A percentile compares a stretch with the other conserved stretches of the same genome.
Evolutionary conservation across 768 basidiomycete genomes (phyloP).

Genomic region (Boletus reticuloceps): DNA sequence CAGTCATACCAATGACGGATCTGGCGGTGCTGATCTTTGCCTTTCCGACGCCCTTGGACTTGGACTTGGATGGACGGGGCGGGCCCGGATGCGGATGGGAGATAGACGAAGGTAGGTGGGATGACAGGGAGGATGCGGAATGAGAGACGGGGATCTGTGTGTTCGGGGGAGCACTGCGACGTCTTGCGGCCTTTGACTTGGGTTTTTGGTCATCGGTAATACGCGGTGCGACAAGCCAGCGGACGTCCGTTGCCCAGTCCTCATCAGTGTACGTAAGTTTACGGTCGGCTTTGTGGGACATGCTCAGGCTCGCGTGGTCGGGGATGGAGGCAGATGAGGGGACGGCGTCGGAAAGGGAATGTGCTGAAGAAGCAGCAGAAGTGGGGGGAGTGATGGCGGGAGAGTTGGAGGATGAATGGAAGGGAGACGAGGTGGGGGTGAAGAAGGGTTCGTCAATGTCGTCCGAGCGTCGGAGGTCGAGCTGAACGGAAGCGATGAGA

Average conservation of each 20-base stretch:
- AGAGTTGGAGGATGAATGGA: conserved; percentile 16
- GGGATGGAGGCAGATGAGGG: conserved; percentile 31
- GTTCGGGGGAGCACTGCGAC: conserved; percentile 17
- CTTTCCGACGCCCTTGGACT: conserved; percentile 25
- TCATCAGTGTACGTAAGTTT: conserved; percentile 46
- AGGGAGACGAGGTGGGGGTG: conserved; percentile 31
- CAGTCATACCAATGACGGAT: conserved; percentile 52
- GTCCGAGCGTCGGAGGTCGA: conserved; percentile 10
- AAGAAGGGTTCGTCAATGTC: conserved; percentile 52
- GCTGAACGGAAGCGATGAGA: conserved; percentile 13
- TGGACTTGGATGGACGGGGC: conserved; percentile 27
- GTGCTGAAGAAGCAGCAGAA: conserved; percentile 31
- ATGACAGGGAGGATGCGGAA: conserved; percentile 22
- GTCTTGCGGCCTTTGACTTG: conserved; percentile 20
- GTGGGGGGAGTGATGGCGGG: conserved; percentile 21
- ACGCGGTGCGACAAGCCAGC: conserved; percentile 53
- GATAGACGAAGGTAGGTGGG: conserved; percentile 9
- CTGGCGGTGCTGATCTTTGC: conserved; percentile 36
- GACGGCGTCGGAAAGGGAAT: conserved; percentile 34
- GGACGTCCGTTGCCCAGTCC: conserved; percentile 67
- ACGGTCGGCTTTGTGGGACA: conserved; percentile 20
- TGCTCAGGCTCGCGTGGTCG: conserved; percentile 22
- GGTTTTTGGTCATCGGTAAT: conserved; percentile 12
- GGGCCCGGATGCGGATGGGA: conserved; percentile 8
- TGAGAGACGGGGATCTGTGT: conserved; percentile 13